Percentiles rank a stretch among this genome's conserved stretches.
phyloP scores from a whole-genome alignment of 176 grass and related monocot genomes.

The Dactylis glomerata region DNA sequence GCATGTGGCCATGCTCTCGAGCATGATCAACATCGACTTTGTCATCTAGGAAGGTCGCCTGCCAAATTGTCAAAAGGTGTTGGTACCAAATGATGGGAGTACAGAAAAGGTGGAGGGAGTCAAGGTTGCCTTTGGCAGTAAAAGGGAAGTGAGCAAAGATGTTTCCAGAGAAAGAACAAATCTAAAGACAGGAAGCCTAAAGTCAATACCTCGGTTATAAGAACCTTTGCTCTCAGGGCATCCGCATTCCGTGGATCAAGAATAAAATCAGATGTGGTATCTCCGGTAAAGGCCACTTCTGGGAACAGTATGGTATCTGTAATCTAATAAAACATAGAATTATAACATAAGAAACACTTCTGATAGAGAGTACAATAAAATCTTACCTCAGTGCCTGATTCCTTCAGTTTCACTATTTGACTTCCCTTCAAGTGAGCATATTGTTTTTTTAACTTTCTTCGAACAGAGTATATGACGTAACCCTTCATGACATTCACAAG shows the following conservation, averaged over 20 bases:
- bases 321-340: slow-evolving; percentile 56
- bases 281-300: slow-evolving; percentile 94
- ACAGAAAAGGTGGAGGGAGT: neutral
- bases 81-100: slow-evolving; percentile 28
- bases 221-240: slow-evolving; percentile 88
- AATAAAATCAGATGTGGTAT: slow-evolving; percentile 95
- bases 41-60: slow-evolving; percentile 95
- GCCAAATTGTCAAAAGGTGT: slow-evolving; percentile 32
- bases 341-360: slow-evolving; percentile 17
- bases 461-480: slow-evolving; percentile 87
- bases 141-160: neutral
- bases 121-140: slow-evolving; percentile 4
- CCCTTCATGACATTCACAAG: slow-evolving; percentile 39
- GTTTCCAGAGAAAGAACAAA: neutral
- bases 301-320: slow-evolving; percentile 80
- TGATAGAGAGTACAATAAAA: slow-evolving; percentile 5
- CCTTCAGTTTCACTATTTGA: slow-evolving; percentile 88
- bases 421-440: slow-evolving; percentile 81
- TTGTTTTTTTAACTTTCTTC: slow-evolving; percentile 84
- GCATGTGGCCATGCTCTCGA: slow-evolving; percentile 80
- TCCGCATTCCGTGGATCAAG: slow-evolving; percentile 87
- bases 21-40: slow-evolving; percentile 74
- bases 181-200: neutral
- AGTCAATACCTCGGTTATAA: slow-evolving; percentile 79
- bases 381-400: slow-evolving; percentile 69